Conservation (phyloP, 441 rosid species). For the Syzygium malaccense region DNA sequence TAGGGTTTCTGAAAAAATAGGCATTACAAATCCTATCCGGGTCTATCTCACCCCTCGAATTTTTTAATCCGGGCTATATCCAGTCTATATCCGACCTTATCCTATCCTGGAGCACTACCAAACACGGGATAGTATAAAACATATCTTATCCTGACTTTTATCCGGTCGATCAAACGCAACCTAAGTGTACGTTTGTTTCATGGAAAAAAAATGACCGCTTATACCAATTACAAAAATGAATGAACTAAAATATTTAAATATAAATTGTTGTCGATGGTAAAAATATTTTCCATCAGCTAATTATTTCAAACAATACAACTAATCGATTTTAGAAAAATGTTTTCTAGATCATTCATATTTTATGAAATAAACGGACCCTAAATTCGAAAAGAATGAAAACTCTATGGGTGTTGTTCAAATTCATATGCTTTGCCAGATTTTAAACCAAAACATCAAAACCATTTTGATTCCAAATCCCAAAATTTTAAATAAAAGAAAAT, state of each 20-base stretch:
- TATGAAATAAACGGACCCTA: accelerated
- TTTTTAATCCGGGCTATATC: too few species aligned
- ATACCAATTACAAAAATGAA: neutral
- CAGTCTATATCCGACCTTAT: too few species aligned
- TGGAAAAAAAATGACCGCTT: neutral
- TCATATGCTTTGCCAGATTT: neutral
- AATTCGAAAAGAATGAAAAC: neutral
- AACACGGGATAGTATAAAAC: too few species aligned
- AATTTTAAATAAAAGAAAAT: neutral
- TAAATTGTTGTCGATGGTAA: neutral
- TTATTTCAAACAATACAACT: neutral
- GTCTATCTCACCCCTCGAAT: too few species aligned
- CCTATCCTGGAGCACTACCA: too few species aligned
- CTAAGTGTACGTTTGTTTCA: accelerated
- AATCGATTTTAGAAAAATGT: neutral
- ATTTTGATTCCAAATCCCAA: neutral
- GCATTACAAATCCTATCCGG: too few species aligned
- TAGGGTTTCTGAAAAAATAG: too few species aligned
- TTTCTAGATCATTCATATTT: neutral
- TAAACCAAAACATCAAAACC: neutral
- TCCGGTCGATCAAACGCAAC: too few species aligned
- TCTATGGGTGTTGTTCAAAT: neutral
- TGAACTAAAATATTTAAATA: neutral
- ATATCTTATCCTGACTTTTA: too few species aligned
- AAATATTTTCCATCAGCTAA: neutral